Evolutionary conservation across 2,329 filamentous ascomycete genomes (phyloP), one percentile per base, ranked within the genome.

Genomic region (Diaporthe eres): DNA sequence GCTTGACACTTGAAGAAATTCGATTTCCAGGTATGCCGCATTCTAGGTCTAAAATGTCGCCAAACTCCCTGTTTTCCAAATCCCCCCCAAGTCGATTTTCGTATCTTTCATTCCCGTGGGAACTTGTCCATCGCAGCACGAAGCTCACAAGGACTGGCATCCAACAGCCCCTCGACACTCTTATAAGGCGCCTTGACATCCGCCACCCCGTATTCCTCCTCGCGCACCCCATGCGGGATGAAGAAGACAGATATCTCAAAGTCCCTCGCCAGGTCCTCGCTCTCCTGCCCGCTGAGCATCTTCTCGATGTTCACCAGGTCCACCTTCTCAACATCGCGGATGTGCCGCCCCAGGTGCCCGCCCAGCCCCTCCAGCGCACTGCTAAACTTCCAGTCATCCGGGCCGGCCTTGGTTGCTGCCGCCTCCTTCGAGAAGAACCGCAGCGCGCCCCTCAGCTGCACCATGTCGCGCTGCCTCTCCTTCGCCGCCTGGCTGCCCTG

Each of bases 271-370:
- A 76, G 49, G 28, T 68, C 53, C 72, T 76, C 75, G 39, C 63
- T 71, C 65, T 74, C 72, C 28, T 68, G 72, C 3, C 39, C 49
- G n/a, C 70, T 61, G 4, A 76, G 72, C 37, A 57, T 12, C 13
- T 61, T 74, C 51, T 76, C 75, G 25, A 76, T 72, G 4, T 55
- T 68, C 19, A 76, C 75, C n/a, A 76, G 65, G 72, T 76, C 75
- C 1, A 47, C 25, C 57, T 51, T 60, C 72, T 76, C 75, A 1
- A 76, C 58, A 5, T 72, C 65, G 7, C 37, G 31, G 51, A 76
- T 74, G 31, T 76, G 72, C n/a, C 55, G 42, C 2, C 17, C 22
- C 58, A 76, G 55, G n/a, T n/a, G 44, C 25, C n/a, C 28, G 1
- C 42, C 34, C 25, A 76, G 42, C 31, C 19, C 15, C 49, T 13